Evolutionary conservation across 345 rosid species (phyloP).

Genomic region (Angophora floribunda): DNA sequence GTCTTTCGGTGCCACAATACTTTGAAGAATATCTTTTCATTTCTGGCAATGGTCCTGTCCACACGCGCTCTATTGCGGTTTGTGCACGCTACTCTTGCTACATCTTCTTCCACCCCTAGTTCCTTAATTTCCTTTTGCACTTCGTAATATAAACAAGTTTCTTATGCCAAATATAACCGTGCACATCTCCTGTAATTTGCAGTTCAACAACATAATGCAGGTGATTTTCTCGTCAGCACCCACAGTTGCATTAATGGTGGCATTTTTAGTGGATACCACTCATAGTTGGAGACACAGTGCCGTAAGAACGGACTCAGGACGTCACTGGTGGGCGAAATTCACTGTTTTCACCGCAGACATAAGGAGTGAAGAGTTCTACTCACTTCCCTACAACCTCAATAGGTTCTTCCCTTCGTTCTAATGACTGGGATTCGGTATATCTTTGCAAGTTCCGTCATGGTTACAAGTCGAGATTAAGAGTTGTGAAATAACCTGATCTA

Average conservation of each 20-base stretch:
- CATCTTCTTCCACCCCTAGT: neutral
- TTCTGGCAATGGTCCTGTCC: constrained; percentile 66
- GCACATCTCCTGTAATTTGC: neutral
- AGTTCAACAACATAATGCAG: constrained; percentile 84
- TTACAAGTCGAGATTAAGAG: neutral
- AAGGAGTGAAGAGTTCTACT: constrained; percentile 65
- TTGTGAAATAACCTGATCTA: neutral
- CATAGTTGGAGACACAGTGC: constrained; percentile 41
- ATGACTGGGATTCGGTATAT: neutral
- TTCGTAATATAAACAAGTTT: neutral
- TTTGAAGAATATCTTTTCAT: constrained; percentile 46
- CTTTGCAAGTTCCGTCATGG: neutral
- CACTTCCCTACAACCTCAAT: constrained; percentile 64
- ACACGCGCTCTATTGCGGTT: constrained; percentile 53
- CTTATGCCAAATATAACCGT: neutral
- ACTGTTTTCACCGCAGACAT: constrained; percentile 36
- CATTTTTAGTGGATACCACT: constrained; percentile 53
- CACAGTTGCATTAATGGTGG: constrained; percentile 52
- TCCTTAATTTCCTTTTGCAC: neutral
- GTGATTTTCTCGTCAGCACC: constrained; percentile 89
- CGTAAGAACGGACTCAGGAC: constrained; percentile 62
- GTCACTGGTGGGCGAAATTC: constrained; percentile 92
- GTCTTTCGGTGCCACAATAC: constrained; percentile 79
- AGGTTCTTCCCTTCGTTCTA: constrained; percentile 86
- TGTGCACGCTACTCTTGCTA: neutral